Conservation (phyloP, 495 filamentous ascomycete species). For the Lentithecium fluviatile region DNA sequence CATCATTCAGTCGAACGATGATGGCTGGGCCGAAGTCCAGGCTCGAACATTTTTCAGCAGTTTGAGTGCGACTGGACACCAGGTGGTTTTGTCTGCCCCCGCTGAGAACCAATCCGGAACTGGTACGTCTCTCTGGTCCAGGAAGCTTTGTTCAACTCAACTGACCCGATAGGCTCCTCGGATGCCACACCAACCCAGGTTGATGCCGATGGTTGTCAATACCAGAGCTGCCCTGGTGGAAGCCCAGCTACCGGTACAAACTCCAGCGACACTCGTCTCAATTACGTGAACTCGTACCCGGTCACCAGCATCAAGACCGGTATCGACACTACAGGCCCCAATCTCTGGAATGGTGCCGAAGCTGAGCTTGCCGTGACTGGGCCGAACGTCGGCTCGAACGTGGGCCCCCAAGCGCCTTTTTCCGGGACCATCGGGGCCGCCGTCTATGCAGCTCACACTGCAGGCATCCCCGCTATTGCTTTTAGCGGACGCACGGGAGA, state of each 20-base stretch:
- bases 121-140: slow-evolving; percentile 43
- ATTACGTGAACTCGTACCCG: slow-evolving; percentile 70
- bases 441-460: slow-evolving; percentile 55
- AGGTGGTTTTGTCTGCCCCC: slow-evolving; percentile 61
- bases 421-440: slow-evolving; percentile 66
- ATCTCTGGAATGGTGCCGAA: slow-evolving; percentile 50
- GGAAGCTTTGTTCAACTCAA: not conserved
- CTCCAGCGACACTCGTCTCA: slow-evolving; percentile 55
- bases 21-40: slow-evolving; percentile 71
- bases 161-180: slow-evolving; percentile 47
- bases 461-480: slow-evolving; percentile 60
- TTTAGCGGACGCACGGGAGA: slow-evolving; percentile 57
- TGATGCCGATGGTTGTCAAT: slow-evolving; percentile 19
- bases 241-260: slow-evolving; percentile 57
- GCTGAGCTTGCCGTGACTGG: slow-evolving; percentile 62
- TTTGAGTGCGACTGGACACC: slow-evolving; percentile 54
- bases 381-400: slow-evolving; percentile 63
- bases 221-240: slow-evolving; percentile 52
- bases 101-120: slow-evolving; percentile 65
- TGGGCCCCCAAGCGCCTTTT: slow-evolving; percentile 52
- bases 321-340: slow-evolving; percentile 54
- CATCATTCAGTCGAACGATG: slow-evolving; percentile 63
- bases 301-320: slow-evolving; percentile 64
- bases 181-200: slow-evolving; percentile 48
- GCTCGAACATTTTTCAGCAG: slow-evolving; percentile 56